Evolutionary conservation across 1,139 yeast genomes (phyloP), one percentile per base, ranked within the genome.

Genomic region (Geotrichum candidum): DNA sequence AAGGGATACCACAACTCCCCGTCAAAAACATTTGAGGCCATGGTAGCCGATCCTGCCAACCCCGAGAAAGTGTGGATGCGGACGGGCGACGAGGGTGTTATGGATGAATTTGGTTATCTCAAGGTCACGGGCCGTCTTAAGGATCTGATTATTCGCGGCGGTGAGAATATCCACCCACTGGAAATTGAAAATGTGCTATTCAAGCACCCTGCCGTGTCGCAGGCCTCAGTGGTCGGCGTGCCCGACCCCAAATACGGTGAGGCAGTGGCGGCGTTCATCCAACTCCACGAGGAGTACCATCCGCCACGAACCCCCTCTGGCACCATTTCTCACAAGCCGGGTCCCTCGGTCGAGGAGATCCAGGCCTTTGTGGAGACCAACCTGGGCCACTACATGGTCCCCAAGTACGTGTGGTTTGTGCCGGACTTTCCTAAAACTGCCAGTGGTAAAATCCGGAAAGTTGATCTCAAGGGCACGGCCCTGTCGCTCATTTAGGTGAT

Each of bases 111-210:
- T 10, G 76, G 76, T 3, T 72, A 67, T 60, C 62, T 73, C 29
- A 64, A 66, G 27, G 73, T 73, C 27, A 71, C 75, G 1, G 76
- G 76, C 23, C 68, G 76, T n/a, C 70, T 72, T 61, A 73, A 73
- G 65, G 76, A 73, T 51, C 66, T 73, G 41, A 73, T 73, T 58
- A 73, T 73, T 56, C 69, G 76, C 23, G 76, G 76, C 25, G 76
- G 76, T n/a, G 76, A 73, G 63, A 73, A 73, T 59, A 70, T 73
- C 52, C 73, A 71, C 46, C 76, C 76, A 1, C 64, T 72, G 38
- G 76, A 73, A 54, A 69, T 73, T 55, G 76, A 73, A 57, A 72
- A 72, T 55, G 70, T 68, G 5, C 65, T 73, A n/a, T 71, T 71
- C 57, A 63, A 66, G 29, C 74, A 73, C 58, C 69, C 69, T 11